Base-by-base conservation (phyloP, 805 yeast species). In the Candida arabinofermentans region DNA sequence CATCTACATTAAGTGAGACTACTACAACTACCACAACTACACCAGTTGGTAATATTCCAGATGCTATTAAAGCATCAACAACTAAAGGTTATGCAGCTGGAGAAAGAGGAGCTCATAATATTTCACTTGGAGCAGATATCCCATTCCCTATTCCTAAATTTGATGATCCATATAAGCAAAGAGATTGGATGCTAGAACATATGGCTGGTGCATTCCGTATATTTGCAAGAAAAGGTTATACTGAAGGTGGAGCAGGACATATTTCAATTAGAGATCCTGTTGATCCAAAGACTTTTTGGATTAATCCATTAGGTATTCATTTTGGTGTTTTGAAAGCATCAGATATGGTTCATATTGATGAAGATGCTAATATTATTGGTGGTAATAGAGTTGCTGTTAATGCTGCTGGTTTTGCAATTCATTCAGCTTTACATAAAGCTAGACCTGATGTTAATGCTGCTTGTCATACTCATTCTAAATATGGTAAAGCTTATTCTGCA, bases 171-270 rank as follows among this genome's bases (percentile, higher is more conserved):
- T 53, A 61, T 26, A 69, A 65, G 26, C 71, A 81, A 49, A 65
- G 86, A 44, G 65, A 71, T 53, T 77, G 79, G 77, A 62, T 76
- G 42, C 58, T 72, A 37, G 77, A 84, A 57, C 95, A 86, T 54
- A 77, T 83, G 82, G 95, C 95, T 2, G 93, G 82, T 26, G 90
- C 91, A 1, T 86, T 86, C 68, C 72, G 95, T 47, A 75, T 83
- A 1, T 85, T 87, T 60, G 89, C 86, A n/a, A 72, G 95, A 56
- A 77, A 75, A 50, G 87, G 86, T 14, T 86, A 66, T 62, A 70
- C 80, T 14, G 88, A 85, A 59, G 96, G 95, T 13, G 62, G 79
- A 17, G 88, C 95, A 0, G 96, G 96, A 18, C 96, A 87, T 59
- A 86, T 87, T 43, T 83, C 93, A 8, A 74, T 87, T 10, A 74